Conservation (phyloP, 306 rosid species). For the Sphenostylis stenocarpa region DNA sequence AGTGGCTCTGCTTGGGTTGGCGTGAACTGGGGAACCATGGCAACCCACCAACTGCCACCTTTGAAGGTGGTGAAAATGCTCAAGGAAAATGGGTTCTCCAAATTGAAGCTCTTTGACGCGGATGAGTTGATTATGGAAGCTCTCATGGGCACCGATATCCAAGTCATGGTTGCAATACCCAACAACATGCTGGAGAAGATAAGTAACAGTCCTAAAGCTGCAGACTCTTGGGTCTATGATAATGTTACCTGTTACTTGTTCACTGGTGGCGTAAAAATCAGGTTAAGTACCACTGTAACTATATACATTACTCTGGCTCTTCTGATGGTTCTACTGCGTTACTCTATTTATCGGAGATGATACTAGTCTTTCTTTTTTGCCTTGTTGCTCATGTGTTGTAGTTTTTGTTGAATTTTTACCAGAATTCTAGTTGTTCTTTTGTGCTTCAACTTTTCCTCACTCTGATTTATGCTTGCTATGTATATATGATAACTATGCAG, state of each 20-base stretch:
- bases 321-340: background rate
- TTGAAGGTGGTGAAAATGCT: constrained; percentile 73
- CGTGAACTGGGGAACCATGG: constrained; percentile 90
- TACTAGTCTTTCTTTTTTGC: background rate
- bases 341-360: background rate
- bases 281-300: constrained; percentile 41
- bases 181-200: constrained; percentile 63
- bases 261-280: constrained; percentile 77
- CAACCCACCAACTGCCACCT: constrained; percentile 57
- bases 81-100: constrained; percentile 56
- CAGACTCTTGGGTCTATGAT: constrained; percentile 69
- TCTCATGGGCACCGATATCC: constrained; percentile 57
- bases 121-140: constrained; percentile 70
- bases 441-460: constrained; percentile 10
- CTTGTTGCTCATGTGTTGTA: background rate
- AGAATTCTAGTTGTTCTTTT: too few species aligned
- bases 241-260: constrained; percentile 63
- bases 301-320: background rate
- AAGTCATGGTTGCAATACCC: constrained; percentile 83
- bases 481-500: constrained; percentile 44
- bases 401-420: background rate
- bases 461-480: background rate
- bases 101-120: constrained; percentile 73
- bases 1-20: constrained; percentile 54
- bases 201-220: constrained; percentile 52